A percentile compares a stretch with the other conserved stretches of the same genome.
phyloP scores from a whole-genome alignment of 2,329 filamentous ascomycete genomes.

The Colletotrichum gloeosporioides region DNA sequence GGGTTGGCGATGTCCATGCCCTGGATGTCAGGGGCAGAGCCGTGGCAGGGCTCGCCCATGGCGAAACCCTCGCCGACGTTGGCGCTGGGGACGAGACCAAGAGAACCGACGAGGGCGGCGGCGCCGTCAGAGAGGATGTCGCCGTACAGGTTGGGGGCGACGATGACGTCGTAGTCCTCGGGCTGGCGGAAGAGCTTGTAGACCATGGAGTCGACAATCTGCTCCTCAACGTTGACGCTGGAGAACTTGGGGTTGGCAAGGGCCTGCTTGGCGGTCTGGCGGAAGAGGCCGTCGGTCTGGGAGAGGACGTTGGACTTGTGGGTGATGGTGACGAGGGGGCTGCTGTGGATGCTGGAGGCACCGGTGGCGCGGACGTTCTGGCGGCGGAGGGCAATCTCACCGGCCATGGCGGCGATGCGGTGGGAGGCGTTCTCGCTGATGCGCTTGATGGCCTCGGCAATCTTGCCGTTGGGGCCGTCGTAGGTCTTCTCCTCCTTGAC shows the following conservation, averaged over 20 bases:
- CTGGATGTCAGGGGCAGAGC: conserved; percentile 93
- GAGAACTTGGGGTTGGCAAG: conserved; percentile 70
- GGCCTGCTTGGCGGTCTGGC: conserved; percentile 76
- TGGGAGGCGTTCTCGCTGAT: conserved; percentile 86
- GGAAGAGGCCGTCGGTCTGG: conserved; percentile 96
- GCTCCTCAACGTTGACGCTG: conserved; percentile 80
- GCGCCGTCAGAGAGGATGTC: conserved; percentile 96
- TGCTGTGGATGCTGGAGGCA: conserved; percentile 64
- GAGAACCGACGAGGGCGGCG: conserved; percentile 83
- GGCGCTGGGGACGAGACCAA: conserved; percentile 91
- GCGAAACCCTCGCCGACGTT: conserved; percentile 95
- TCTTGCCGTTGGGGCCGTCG: conserved; percentile 74
- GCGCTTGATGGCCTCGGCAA: conserved; percentile 97
- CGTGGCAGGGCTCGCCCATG: conserved; percentile 98
- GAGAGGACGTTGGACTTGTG: conserved; percentile 98
- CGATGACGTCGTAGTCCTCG: conserved; percentile 94
- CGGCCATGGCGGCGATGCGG: conserved; percentile 91
- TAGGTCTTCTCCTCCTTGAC: conserved; percentile 95
- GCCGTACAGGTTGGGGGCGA: conserved; percentile 96
- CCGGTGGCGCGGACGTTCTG: conserved; percentile 76
- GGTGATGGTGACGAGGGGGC: conserved; percentile 89
- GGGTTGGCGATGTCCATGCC: conserved; percentile 94
- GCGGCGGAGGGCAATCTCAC: conserved; percentile 88
- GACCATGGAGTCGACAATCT: conserved; percentile 99
- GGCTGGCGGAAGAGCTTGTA: conserved; percentile 99